Evolutionary conservation across 169 alveolate species (phyloP).

Genomic region (Plasmodium relictum): DNA sequence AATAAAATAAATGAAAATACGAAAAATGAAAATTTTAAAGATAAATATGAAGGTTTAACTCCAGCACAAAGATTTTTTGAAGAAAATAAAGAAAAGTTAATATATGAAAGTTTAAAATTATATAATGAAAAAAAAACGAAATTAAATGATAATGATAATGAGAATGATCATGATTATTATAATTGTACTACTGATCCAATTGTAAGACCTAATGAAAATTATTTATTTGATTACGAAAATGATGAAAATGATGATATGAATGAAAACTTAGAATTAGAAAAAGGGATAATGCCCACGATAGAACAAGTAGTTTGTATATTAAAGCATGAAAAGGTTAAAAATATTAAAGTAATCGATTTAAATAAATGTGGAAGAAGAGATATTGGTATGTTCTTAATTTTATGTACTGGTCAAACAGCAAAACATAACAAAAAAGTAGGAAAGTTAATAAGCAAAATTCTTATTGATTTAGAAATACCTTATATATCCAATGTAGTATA

Average conservation of each 20-base stretch:
- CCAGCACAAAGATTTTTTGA: conserved; percentile 85
- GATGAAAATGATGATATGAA: conserved; percentile 32
- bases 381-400: conserved; percentile 85
- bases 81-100: conserved; percentile 83
- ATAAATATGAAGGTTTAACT: conserved; percentile 63
- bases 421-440: conserved; percentile 81
- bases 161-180: conserved; percentile 79
- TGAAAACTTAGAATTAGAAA: conserved; percentile 78
- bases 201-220: conserved; percentile 80
- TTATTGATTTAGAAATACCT: conserved; percentile 86
- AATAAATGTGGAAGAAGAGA: conserved; percentile 88
- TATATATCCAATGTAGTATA: conserved; percentile 83
- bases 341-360: conserved; percentile 83
- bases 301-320: conserved; percentile 85
- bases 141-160: conserved; percentile 44
- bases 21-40: not conserved
- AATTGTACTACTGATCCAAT: conserved; percentile 79
- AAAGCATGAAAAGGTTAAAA: conserved; percentile 82
- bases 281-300: conserved; percentile 88
- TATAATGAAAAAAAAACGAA: conserved; percentile 79
- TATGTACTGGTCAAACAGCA: conserved; percentile 86
- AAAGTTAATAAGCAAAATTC: conserved; percentile 78
- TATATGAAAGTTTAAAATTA: conserved; percentile 73
- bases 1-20: not conserved
- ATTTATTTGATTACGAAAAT: conserved; percentile 86